Base-by-base conservation (phyloP, 139 green algal genomes). In the Mychonastes homosphaera region DNA sequence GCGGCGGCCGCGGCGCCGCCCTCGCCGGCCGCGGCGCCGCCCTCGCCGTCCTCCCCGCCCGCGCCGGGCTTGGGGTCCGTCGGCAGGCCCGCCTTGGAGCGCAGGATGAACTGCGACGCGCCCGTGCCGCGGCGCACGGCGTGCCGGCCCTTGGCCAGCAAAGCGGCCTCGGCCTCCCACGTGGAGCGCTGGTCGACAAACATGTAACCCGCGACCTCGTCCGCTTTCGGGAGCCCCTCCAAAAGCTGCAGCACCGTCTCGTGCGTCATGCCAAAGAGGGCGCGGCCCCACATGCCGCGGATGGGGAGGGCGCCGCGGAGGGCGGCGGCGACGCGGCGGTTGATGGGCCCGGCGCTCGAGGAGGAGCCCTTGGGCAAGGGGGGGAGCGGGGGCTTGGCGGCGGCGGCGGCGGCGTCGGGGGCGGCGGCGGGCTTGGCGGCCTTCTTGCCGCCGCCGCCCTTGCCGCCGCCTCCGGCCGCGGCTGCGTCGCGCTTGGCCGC, bases 221-320 rank as follows among this genome's bases (percentile, higher is more conserved):
- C 68, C 2, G 71, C 68, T 27, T 69, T 69, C 0, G 71, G 71
- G 23, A 83, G 65, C 4, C 55, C 77, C 66, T 88, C 77, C 0
- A 87, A 35, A 6, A 79, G 66, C 71, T 84, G 70, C 23, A 89
- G 63, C 28, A 85, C 76, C 0, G 26, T 34, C 3, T 62, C 21
- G 43, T 87, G 78, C 3, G 64, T 56, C 21, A 89, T 46, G 6
- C 80, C 82, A 70, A 79, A 86, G n/a, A 67, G 62, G 47, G 74
- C 73, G 44, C 59, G 34, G 29, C 77, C 81, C 81, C 79, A 86
- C 6, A 54, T n/a, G 29, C 55, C 58, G 13, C 32, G 51, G 18
- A 87, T 41, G 3, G 69, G 50, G 2, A 53, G 54, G 18, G 67
- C 68, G 21, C 46, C 43, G 2, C 61, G 24, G 48, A 84, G 76